These are phyloP conservation scores for Malbranchea cinnamomea DNA, from an alignment of 2,329 filamentous ascomycete species.

Conservation along the genomic window DNA sequence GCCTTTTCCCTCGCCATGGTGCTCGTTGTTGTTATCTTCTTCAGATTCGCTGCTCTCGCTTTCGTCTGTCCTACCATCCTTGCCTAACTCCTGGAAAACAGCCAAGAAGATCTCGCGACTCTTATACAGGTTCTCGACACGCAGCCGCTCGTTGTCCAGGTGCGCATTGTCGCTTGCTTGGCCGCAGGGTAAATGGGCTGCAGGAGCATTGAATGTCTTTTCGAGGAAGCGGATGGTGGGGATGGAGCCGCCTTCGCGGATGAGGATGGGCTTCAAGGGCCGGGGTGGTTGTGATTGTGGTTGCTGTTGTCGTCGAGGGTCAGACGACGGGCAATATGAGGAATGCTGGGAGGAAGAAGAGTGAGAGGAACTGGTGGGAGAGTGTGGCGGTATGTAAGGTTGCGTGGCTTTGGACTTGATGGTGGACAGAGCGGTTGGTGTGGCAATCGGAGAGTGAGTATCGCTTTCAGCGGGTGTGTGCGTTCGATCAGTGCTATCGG, in stretches of 20 bases:
- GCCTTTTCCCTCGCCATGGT: not conserved
- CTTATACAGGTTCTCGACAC: slow-evolving; percentile 76
- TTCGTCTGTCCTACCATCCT: not conserved
- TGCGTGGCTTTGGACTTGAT: too few species aligned
- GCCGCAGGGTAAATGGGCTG: slow-evolving; percentile 84
- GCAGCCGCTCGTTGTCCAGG: slow-evolving; percentile 85
- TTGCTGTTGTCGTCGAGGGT: slow-evolving; percentile 9
- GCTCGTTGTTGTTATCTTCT: not conserved
- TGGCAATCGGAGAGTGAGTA: too few species aligned
- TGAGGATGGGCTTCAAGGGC: slow-evolving; percentile 55
- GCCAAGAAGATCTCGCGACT: slow-evolving; percentile 80
- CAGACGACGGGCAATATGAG: slow-evolving; percentile 1
- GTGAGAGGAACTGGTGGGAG: too few species aligned
- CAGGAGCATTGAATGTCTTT: slow-evolving; percentile 81
- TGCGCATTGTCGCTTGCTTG: slow-evolving; percentile 90
- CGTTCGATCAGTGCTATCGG: slow-evolving; percentile 2
- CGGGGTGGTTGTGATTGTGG: slow-evolving; percentile 2
- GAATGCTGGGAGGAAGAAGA: too few species aligned
- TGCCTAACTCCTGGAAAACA: slow-evolving; percentile 57
- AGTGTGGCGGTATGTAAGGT: too few species aligned
- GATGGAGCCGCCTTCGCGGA: slow-evolving; percentile 89
- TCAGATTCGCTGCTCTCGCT: not conserved
- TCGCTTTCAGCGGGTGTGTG: too few species aligned
- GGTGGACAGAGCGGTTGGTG: too few species aligned
- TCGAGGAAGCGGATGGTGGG: slow-evolving; percentile 88